Evolutionary conservation across 345 rosid species (phyloP), one percentile per base, ranked within the genome.

Genomic region (Nasturtium officinale): DNA sequence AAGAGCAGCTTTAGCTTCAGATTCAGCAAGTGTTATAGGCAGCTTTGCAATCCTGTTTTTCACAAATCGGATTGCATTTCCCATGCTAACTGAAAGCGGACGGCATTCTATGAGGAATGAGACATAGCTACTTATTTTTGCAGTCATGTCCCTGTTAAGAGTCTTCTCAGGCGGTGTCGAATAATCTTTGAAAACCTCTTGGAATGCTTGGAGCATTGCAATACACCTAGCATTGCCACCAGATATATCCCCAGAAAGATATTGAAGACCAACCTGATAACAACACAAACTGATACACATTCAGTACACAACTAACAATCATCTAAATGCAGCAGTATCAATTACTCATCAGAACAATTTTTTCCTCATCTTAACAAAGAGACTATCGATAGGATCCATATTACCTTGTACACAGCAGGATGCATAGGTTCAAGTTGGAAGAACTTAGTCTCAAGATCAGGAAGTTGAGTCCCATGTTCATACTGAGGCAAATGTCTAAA

Each of bases 141-240:
- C 80, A 42, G 97, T 91, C 73, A 95, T 83, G 71, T 91, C 96
- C 69, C 96, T 82, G 77, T 64, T 72, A 59, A 95, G 86, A 75
- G 86, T 83, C 81, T 90, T 95, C 80, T 91, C 89, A 42, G 82
- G 77, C 9, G 97, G 99, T 11, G 96, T 91, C 17, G 84, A 74
- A 85, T 95, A 88, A 74, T 90, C 96, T 68, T 67, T 84, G 33
- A 95, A 82, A 74, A 86, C 88, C 78, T 95, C 96, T 74, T 82
- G 87, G 73, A 95, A 91, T 60, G 99, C 99, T 81, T 85, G 82
- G 61, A 95, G 90, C 98, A 95, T 91, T n/a, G 96, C 98, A 61
- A 95, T 91, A 77, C 99, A 95, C 20, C 96, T 92, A 25, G 98
- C 99, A 82, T 95, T 95, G 57, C 98, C 92, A 56, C 99, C 98